Base-by-base conservation (phyloP, 2,329 filamentous ascomycete species). In the Cytospora piceicola region DNA sequence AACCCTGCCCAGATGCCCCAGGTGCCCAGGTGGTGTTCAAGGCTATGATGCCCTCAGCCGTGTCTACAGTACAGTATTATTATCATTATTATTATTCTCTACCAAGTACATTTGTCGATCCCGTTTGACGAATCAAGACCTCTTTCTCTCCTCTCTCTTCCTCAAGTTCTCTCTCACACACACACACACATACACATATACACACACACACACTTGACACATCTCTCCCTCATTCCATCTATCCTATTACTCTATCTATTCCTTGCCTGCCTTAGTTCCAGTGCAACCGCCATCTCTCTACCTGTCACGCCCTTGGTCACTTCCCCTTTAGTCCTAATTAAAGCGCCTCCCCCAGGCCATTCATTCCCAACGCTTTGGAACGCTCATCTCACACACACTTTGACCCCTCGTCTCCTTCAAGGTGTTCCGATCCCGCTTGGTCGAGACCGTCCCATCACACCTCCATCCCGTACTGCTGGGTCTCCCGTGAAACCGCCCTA, bases 391-490 rank as follows among this genome's bases (percentile, higher is more conserved):
- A 12, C 12, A 49, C 53, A n/a, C 49, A 42, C 29, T 29, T 61
- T 27, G 24, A 42, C 24, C 58, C n/a, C 30, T 36, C 46, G 49
- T 39, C 39, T 27, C 36, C 27, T 22, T n/a, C 53, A 22, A 27
- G 24, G 30, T 39, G 30, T 12, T 62, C 34, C 49, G 34, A 30
- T 24, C 22, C 55, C 59, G 42, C 56, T 60, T 22, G 36, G 57
- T 64, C 65, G 46, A 59, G 8, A 49, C 53, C 52, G 51, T 56
- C 56, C 39, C 24, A 52, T 56, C 20, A 55, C 54, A 61, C 29
- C 51, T n/a, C 29, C 61, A 24, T 49, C 42, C 51, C 61, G 24
- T 22, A 42, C 32, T 59, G 24, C 51, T 60, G 65, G 65, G 58
- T 57, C 56, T 30, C 36, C 17, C 54, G 61, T 55, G 36, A 57